Evolutionary conservation across 768 basidiomycete genomes (phyloP).

Genomic region (Tulasnella sp.): DNA sequence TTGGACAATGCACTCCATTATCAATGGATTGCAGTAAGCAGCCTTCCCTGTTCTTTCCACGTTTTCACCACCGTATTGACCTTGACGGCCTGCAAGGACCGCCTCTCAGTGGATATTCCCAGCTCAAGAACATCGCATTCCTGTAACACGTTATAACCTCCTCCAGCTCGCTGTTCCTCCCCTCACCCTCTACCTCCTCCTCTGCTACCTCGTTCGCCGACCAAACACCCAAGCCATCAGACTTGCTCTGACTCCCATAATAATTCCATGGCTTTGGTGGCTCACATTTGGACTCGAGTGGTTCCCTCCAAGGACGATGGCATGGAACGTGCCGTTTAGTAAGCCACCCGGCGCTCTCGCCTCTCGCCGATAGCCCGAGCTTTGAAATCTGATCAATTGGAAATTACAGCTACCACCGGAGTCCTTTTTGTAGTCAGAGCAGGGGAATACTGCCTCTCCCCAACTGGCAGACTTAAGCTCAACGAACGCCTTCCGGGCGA

Average conservation of each 20-base stretch:
- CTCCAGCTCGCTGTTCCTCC: constrained; percentile 1
- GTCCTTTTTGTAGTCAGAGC: constrained; percentile 8
- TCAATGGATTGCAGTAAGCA: not conserved
- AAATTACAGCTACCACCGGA: constrained; percentile 12
- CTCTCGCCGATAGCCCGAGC: not conserved
- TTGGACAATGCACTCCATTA: not conserved
- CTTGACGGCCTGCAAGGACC: not conserved
- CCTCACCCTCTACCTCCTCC: constrained; percentile 9
- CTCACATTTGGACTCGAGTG: constrained; percentile 13
- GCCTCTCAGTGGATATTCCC: not conserved
- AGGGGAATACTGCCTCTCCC: constrained; percentile 8
- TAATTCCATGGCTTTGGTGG: constrained; percentile 17
- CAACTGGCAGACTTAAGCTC: constrained; percentile 18
- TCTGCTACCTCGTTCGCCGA: constrained; percentile 23
- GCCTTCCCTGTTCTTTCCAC: not conserved
- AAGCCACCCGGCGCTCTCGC: not conserved
- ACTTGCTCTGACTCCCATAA: constrained; percentile 4
- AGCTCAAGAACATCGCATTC: constrained; percentile 6
- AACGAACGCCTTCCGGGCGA: constrained; percentile 9
- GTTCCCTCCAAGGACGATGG: constrained; percentile 19
- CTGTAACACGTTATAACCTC: not conserved
- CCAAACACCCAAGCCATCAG: constrained; percentile 3
- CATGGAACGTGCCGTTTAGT: constrained; percentile 23
- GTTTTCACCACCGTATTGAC: not conserved
- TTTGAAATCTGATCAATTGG: not conserved